phyloP scores from a whole-genome alignment of 2,329 filamentous ascomycete species.

The Aspergillus intermedius region DNA sequence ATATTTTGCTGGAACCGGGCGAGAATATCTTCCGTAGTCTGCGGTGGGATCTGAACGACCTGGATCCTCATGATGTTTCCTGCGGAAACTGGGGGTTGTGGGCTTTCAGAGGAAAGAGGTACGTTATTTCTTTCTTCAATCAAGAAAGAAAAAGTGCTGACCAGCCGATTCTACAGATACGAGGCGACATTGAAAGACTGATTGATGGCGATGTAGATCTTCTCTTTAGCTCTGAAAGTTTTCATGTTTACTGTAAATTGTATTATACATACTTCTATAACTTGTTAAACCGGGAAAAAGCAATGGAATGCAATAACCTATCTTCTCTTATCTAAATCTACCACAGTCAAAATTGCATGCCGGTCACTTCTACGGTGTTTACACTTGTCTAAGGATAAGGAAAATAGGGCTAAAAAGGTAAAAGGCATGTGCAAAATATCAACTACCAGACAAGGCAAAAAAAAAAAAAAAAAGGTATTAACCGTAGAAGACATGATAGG shows the following conservation, averaged over 20 bases:
- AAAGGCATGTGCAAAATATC: neutral
- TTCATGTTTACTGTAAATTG: neutral
- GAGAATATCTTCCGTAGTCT: conserved; percentile 92
- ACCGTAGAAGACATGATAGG: neutral
- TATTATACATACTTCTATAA: neutral
- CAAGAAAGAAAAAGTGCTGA: conserved; percentile 3
- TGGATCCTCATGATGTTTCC: conserved; percentile 87
- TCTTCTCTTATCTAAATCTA: no score
- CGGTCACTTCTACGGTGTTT: neutral
- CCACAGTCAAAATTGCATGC: no score
- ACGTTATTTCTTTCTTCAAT: conserved; percentile 27
- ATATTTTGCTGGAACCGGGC: conserved; percentile 82
- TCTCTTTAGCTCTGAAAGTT: neutral
- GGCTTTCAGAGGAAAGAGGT: conserved; percentile 97
- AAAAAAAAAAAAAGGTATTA: neutral
- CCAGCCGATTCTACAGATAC: conserved; percentile 22
- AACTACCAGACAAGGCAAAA: neutral
- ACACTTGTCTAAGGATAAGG: neutral
- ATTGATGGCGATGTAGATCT: conserved; percentile 3
- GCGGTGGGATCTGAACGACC: conserved; percentile 93
- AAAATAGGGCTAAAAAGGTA: neutral
- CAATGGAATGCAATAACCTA: neutral
- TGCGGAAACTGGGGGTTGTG: conserved; percentile 97
- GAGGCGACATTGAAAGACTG: conserved; percentile 31
- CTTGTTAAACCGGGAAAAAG: neutral